Conservation (phyloP, 768 basidiomycete species). For the Tylopilus balloui region DNA sequence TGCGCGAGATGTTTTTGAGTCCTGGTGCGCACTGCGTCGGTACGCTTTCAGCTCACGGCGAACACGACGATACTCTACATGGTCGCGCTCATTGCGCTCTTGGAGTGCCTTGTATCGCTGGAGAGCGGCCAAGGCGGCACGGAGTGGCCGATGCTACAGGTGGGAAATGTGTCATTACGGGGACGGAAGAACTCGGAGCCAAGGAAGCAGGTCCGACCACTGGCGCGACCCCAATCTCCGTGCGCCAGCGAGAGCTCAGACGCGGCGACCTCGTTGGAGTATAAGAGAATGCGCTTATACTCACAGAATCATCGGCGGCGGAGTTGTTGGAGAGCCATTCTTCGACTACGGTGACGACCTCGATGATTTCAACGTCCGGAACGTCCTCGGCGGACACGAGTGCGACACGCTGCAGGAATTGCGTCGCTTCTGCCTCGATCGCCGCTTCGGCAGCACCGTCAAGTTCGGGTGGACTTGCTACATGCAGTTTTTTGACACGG, state of each 20-base stretch:
- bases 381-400: slow-evolving; percentile 33
- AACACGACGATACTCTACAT: slow-evolving; percentile 30
- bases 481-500: slow-evolving; percentile 62
- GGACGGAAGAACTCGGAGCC: slow-evolving; percentile 23
- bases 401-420: slow-evolving; percentile 34
- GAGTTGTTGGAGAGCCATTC: slow-evolving; percentile 45
- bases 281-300: slow-evolving; percentile 11
- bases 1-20: slow-evolving; percentile 33
- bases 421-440: slow-evolving; percentile 39
- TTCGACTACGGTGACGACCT: slow-evolving; percentile 45
- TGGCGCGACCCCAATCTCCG: neutral
- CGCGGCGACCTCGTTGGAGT: neutral
- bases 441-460: slow-evolving; percentile 35
- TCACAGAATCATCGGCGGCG: slow-evolving; percentile 37
- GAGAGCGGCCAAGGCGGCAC: slow-evolving; percentile 32
- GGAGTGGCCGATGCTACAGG: slow-evolving; percentile 31
- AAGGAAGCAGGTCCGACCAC: slow-evolving; percentile 3
- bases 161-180: slow-evolving; percentile 18
- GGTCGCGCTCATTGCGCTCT: slow-evolving; percentile 31
- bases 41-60: slow-evolving; percentile 30
- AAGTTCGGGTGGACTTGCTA: slow-evolving; percentile 43
- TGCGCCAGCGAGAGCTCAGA: neutral
- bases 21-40: slow-evolving; percentile 28
- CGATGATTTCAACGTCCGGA: slow-evolving; percentile 32
- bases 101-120: slow-evolving; percentile 38